Evolutionary conservation across 768 basidiomycete species (phyloP), one percentile per base, ranked within the genome.

Genomic region (Termitomyces sp.): DNA sequence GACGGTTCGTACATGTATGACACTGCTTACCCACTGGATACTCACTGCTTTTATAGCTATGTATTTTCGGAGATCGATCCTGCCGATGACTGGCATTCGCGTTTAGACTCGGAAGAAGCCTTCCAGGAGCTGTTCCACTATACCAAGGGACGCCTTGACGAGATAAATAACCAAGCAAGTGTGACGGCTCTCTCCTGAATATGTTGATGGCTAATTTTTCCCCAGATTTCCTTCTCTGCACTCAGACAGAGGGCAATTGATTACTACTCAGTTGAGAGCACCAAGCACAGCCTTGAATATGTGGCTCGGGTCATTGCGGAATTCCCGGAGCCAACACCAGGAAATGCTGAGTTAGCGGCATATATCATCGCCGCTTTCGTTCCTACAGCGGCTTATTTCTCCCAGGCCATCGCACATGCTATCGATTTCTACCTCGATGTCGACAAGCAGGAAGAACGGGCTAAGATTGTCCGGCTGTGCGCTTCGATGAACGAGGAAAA

Each of bases 351-450:
- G 29, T 68, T 86, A n/a, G 79, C 84, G 1, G 70, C 74, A n/a
- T 74, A 76, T 32, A 72, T 85, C 8, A 82, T 89, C 64, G 76
- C 79, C 8, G 81, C 86, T 51, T 69, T 79, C 15, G 78, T 88
- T 12, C 84, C 86, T 5, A 84, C 84, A 15, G 79, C 82, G 2
- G 74, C 83, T 0, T 67, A 83, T 6, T 87, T 83, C 73, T 84
- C 85, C 1, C 77, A 84, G 55, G 78, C 80, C 11, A 70, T 89
- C 46, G 76, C 82, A 3, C 79, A 82, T 57, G 78, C 87, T 29
- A 75, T 91, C 53, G 76, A 88, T 66, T 87, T 83, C 71, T 90
- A 84, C 65, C 72, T 89, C 14, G 73, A 77, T 10, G 75, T 77
- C 1, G 70, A 68, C 46, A 71, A 72, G 63, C 52, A 69, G 58